A percentile compares a stretch with the other conserved stretches of the same genome.
Evolutionary conservation across 2,329 filamentous ascomycete species (phyloP).

Genomic region (Furcasterigmium sp.): DNA sequence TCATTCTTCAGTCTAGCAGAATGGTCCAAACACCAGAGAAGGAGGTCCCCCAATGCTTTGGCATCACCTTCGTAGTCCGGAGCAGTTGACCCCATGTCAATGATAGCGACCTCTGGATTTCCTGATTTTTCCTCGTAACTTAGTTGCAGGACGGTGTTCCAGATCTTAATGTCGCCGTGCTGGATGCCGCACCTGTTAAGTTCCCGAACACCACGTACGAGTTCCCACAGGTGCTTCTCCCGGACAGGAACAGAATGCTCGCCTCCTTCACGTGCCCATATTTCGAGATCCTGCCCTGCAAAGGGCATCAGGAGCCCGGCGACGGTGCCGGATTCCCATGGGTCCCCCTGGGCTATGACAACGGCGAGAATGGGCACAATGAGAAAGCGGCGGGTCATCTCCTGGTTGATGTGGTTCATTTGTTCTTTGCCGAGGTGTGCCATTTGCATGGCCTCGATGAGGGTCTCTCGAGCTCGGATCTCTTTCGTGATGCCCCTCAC

Average conservation of each 20-base stretch:
- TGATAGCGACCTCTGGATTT: neutral
- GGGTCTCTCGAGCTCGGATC: constrained; percentile 9
- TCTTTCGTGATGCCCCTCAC: constrained; percentile 7
- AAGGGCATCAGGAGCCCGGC: constrained; percentile 3
- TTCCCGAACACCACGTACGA: constrained; percentile 1
- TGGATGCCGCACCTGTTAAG: neutral
- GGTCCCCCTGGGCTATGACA: constrained; percentile 5
- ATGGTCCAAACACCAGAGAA: constrained; percentile 3
- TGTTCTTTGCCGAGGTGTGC: neutral
- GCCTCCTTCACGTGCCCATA: neutral
- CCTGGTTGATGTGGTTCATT: constrained; percentile 1
- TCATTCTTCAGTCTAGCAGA: neutral
- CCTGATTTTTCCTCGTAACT: neutral
- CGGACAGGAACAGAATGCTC: neutral
- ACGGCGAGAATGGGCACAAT: constrained; percentile 11
- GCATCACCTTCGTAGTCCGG: constrained; percentile 3
- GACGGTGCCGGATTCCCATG: constrained; percentile 5
- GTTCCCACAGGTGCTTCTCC: constrained; percentile 1
- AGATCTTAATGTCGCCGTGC: constrained; percentile 3
- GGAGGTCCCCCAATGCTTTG: neutral
- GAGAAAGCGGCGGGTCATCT: constrained; percentile 8
- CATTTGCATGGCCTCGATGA: constrained; percentile 1
- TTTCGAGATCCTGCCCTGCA: constrained; percentile 1
- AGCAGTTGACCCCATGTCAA: constrained; percentile 1
- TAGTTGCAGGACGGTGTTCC: constrained; percentile 1